Evolutionary conservation across 169 alveolate genomes (phyloP), one percentile per base, ranked within the genome.

Genomic region (Miamiensis avidus): DNA sequence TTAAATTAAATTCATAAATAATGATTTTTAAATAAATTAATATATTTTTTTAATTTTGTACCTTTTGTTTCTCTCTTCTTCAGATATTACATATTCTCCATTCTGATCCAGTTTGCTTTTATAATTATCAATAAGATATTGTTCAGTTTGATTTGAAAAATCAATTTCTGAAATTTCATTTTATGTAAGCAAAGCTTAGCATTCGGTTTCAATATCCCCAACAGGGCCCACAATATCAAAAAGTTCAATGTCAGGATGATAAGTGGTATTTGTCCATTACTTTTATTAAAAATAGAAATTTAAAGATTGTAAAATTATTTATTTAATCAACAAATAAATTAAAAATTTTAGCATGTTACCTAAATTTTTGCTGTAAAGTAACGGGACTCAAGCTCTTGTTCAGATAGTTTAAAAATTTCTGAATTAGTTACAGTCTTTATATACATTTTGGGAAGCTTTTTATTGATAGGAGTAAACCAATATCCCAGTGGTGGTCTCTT

Each of bases 121-220:
- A 74, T 65, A 91, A 92, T 30, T 89, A 86, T 65, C 83, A 11
- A 31, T 85, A 82, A 81, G 76, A 82, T 89, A 85, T 89, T 76
- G 75, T 84, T 85, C 85, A 83, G 89, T 84, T 0, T 86, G 85
- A 20, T 87, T 86, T 34, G 95, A 89, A 65, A 90, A 95, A 27
- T 87, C 94, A 31, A 88, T 93, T 16, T 75, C 78, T 49, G 85
- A 91, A 0, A 93, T 87, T n/a, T 91, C 86, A 81, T 82, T 86
- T 72, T 84, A 78, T 27, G 87, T 87, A 29, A 95, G 88, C 29
- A 95, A 75, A 31, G 93, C 93, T 29, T 89, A 34, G 26, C 95
- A 82, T 85, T 95, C 98, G 6, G 91, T 95, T 65, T 92, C 95
- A 65, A 95, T 88, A 82, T 95, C 87, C 31, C 98, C 98, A 29